These are phyloP conservation scores for Tuber magnatum DNA, from an alignment of 495 filamentous ascomycete species.

Conservation along the genomic window DNA sequence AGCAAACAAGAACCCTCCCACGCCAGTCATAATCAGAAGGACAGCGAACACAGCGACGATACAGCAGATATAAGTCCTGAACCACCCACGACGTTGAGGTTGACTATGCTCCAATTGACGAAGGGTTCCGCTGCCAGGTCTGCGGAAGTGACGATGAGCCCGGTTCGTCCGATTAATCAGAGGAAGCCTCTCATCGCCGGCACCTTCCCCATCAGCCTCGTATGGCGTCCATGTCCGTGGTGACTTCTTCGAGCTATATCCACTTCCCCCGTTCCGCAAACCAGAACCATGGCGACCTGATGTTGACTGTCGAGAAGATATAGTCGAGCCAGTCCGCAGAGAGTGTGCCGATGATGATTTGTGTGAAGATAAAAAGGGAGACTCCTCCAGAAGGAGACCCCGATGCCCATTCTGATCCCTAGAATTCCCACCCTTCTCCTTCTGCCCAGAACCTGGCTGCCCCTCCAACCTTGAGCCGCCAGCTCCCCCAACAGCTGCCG, in stretches of 20 bases:
- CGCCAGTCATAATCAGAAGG: constrained; percentile 66
- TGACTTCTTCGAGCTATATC: constrained; percentile 49
- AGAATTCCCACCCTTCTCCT: constrained; percentile 32
- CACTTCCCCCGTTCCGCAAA: constrained; percentile 41
- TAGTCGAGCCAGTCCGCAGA: constrained; percentile 31
- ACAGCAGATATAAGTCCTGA: constrained; percentile 72
- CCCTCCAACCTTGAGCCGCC: constrained; percentile 64
- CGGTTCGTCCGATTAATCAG: constrained; percentile 60
- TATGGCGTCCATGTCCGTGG: constrained; percentile 46
- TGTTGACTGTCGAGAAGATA: constrained; percentile 40
- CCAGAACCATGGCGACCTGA: constrained; percentile 40
- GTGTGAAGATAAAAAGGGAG: constrained; percentile 50
- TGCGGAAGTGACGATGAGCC: constrained; percentile 51
- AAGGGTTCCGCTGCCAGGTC: constrained; percentile 53
- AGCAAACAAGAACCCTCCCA: constrained; percentile 77
- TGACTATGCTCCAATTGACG: constrained; percentile 71
- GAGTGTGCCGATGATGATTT: constrained; percentile 43
- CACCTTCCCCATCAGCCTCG: constrained; percentile 66
- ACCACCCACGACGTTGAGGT: constrained; percentile 56
- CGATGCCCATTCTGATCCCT: constrained; percentile 57
- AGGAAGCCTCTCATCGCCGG: constrained; percentile 86
- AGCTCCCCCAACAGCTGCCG: constrained; percentile 49
- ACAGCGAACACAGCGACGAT: constrained; percentile 67
- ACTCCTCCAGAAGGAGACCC: constrained; percentile 70
- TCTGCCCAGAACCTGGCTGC: constrained; percentile 64